phyloP scores from a whole-genome alignment of 148 eudicot genomes.

The Chenopodium berlandieri region DNA sequence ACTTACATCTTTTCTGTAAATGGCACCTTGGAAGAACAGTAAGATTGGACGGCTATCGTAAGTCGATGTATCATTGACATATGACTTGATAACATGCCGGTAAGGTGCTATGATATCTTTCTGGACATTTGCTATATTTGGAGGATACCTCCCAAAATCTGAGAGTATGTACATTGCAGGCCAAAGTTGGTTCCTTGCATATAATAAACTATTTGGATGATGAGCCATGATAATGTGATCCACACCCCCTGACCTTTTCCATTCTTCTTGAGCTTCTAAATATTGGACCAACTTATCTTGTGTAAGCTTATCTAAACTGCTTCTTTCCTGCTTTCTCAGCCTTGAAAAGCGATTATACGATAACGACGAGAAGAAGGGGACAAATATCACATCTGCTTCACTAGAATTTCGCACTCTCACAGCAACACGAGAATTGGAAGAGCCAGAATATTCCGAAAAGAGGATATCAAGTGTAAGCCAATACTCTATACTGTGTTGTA shows the following conservation, averaged over 20 bases:
- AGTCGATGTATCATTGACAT: slow-evolving; percentile 60
- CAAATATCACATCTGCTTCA: slow-evolving; percentile 88
- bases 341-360: slow-evolving; percentile 70
- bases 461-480: slow-evolving; percentile 96
- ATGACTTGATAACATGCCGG: slow-evolving; percentile 63
- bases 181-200: slow-evolving; percentile 85
- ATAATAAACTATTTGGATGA: slow-evolving; percentile 87
- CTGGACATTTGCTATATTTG: slow-evolving; percentile 80
- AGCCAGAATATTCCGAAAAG: slow-evolving; percentile 52
- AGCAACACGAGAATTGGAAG: slow-evolving; percentile 47
- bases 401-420: slow-evolving; percentile 73
- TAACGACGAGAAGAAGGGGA: slow-evolving; percentile 90
- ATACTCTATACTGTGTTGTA: slow-evolving; percentile 96
- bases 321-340: slow-evolving; percentile 45
- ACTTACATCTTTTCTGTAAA: slow-evolving; percentile 94
- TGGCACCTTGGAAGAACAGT: slow-evolving; percentile 91
- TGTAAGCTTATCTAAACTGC: slow-evolving; percentile 42
- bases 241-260: slow-evolving; percentile 86
- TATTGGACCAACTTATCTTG: slow-evolving; percentile 74
- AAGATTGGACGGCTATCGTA: slow-evolving; percentile 79
- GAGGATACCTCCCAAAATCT: slow-evolving; percentile 98
- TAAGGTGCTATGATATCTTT: slow-evolving; percentile 98
- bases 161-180: slow-evolving; percentile 82
- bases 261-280: slow-evolving; percentile 69
- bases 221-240: slow-evolving; percentile 91